Evolutionary conservation across 2,329 filamentous ascomycete genomes (phyloP).

Genomic region (Sporothrix humicola): DNA sequence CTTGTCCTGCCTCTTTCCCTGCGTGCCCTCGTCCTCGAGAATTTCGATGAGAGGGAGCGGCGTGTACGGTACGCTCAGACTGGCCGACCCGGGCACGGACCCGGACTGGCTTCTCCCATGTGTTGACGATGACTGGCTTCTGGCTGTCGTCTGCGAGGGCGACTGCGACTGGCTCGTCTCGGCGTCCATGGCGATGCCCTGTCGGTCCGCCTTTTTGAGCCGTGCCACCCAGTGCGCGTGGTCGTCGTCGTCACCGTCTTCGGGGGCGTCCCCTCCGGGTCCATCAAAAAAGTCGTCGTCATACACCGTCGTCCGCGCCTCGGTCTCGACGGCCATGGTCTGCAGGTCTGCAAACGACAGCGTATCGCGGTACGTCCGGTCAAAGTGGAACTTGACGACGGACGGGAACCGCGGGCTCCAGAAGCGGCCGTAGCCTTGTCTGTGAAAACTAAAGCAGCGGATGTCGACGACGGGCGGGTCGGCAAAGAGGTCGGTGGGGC

Average conservation of each 20-base stretch:
- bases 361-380: slow-evolving; percentile 72
- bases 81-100: neutral
- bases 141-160: slow-evolving; percentile 17
- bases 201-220: slow-evolving; percentile 61
- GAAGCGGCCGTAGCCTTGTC: slow-evolving; percentile 69
- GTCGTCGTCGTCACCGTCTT: slow-evolving; percentile 1
- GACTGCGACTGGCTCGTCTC: slow-evolving; percentile 51
- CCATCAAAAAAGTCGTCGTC: neutral
- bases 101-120: slow-evolving; percentile 7
- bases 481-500: slow-evolving; percentile 63
- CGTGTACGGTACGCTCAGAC: neutral
- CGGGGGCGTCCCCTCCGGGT: slow-evolving; percentile 2
- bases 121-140: slow-evolving; percentile 28
- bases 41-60: neutral
- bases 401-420: slow-evolving; percentile 78
- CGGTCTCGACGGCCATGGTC: slow-evolving; percentile 56
- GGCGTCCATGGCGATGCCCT: slow-evolving; percentile 51
- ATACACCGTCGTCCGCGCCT: slow-evolving; percentile 39
- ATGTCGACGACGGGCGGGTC: slow-evolving; percentile 79
- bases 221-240: slow-evolving; percentile 60
- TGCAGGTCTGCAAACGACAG: slow-evolving; percentile 74
- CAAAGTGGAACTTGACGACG: slow-evolving; percentile 77
- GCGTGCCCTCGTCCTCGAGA: neutral
- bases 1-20: neutral
- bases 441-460: slow-evolving; percentile 79